These are phyloP conservation scores for Diaporthe sp. DNA, from an alignment of 2,329 filamentous ascomycete species.

Conservation along the genomic window DNA sequence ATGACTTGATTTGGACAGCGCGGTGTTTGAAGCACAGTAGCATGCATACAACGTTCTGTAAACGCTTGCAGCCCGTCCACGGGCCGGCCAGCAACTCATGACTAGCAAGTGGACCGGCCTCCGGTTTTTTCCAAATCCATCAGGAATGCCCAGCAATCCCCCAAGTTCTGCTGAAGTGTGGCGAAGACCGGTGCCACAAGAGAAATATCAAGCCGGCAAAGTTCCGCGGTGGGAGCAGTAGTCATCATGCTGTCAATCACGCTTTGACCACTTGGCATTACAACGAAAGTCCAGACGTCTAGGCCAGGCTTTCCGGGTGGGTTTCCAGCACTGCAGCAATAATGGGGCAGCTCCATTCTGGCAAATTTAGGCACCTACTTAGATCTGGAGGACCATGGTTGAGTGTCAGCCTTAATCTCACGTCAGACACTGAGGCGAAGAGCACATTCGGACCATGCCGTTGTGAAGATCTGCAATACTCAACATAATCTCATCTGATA, in stretches of 20 bases:
- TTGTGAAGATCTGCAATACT: neutral
- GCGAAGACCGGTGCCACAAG: neutral
- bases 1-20: neutral
- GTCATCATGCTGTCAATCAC: neutral
- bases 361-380: neutral
- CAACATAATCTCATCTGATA: neutral
- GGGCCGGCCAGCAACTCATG: neutral
- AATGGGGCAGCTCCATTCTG: neutral
- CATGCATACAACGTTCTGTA: neutral
- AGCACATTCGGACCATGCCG: neutral
- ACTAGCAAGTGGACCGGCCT: neutral
- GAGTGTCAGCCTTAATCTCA: neutral
- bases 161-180: neutral
- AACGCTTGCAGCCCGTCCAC: neutral
- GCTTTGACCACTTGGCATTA: constrained; percentile 1
- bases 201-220: neutral
- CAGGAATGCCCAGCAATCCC: neutral
- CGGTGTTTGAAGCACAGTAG: neutral
- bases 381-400: neutral
- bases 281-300: neutral
- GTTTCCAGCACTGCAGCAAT: neutral
- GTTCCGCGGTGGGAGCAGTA: neutral
- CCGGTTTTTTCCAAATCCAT: neutral
- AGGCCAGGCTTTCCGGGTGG: neutral
- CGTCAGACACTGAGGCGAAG: neutral